A percentile compares a stretch with the other conserved stretches of the same genome.
Evolutionary conservation across 2,329 filamentous ascomycete species (phyloP).

Genomic region (Phyllosticta citribraziliensis): DNA sequence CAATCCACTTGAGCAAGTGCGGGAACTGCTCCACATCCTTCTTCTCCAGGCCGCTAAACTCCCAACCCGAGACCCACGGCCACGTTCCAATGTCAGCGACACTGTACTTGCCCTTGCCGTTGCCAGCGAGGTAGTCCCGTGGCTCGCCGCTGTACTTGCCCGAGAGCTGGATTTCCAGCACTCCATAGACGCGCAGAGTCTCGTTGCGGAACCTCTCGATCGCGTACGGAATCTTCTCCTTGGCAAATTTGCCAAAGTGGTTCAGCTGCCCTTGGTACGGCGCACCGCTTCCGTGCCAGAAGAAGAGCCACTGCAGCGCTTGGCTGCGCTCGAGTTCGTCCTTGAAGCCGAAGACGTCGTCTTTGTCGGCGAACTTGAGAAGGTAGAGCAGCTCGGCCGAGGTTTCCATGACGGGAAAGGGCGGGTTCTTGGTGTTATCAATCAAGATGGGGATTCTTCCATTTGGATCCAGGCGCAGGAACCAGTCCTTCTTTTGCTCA

Average conservation of each 20-base stretch:
- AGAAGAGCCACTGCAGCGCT: slow-evolving; percentile 45
- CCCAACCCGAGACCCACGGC: slow-evolving; percentile 41
- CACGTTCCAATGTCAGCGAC: slow-evolving; percentile 45
- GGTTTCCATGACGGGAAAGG: slow-evolving; percentile 43
- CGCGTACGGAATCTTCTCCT: slow-evolving; percentile 13
- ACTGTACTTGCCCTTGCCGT: slow-evolving; percentile 45
- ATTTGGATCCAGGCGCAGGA: slow-evolving; percentile 33
- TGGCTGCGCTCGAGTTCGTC: slow-evolving; percentile 42
- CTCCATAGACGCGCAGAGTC: slow-evolving; percentile 42
- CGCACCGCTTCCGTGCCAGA: slow-evolving; percentile 39
- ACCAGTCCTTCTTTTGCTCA: slow-evolving; percentile 49
- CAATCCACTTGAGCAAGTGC: slow-evolving; percentile 44
- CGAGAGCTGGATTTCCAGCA: slow-evolving; percentile 45
- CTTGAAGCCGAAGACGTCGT: slow-evolving; percentile 43
- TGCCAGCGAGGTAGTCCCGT: slow-evolving; percentile 44
- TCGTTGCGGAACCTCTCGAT: slow-evolving; percentile 41
- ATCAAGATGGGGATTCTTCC: slow-evolving; percentile 4
- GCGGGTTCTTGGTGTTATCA: slow-evolving; percentile 6
- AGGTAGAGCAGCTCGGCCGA: slow-evolving; percentile 45
- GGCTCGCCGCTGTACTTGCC: slow-evolving; percentile 42
- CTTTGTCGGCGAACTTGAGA: slow-evolving; percentile 39
- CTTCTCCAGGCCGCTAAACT: slow-evolving; percentile 32
- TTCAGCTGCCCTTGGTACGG: slow-evolving; percentile 34
- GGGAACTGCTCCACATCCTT: slow-evolving; percentile 43
- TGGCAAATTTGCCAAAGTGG: slow-evolving; percentile 36